These are phyloP conservation scores for Aegilops tauschii DNA, from an alignment of 176 grass and related monocot genomes.

Conservation along the genomic window DNA sequence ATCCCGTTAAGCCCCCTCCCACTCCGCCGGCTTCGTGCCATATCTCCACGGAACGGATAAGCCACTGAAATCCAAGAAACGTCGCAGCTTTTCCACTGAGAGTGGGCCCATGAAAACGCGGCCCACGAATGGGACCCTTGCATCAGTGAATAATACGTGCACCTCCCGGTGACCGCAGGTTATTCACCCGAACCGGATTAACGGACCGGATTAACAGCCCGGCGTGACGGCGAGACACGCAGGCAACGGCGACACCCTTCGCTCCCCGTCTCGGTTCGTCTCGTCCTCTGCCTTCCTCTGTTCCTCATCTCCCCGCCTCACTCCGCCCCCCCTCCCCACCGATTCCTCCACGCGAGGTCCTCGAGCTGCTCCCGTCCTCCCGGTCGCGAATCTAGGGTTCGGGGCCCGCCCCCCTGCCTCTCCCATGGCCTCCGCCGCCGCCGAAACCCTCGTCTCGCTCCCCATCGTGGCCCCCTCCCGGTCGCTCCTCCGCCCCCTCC, in stretches of 20 bases:
- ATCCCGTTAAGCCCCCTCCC: background rate
- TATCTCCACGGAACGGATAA: conserved; percentile 38
- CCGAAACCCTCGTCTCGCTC: conserved; percentile 62
- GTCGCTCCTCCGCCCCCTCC: conserved; percentile 18
- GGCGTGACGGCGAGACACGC: conserved; percentile 42
- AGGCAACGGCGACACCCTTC: background rate
- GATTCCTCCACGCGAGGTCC: conserved; percentile 30
- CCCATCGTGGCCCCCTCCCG: conserved; percentile 43
- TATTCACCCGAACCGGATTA: background rate
- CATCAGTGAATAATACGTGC: accelerated
- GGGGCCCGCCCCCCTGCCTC: background rate
- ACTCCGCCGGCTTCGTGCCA: background rate
- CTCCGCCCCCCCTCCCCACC: background rate
- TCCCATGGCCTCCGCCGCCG: conserved; percentile 42
- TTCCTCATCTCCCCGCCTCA: conserved; percentile 30
- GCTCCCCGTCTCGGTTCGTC: background rate
- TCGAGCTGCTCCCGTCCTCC: background rate
- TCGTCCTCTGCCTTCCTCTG: conserved; percentile 23
- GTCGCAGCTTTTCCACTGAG: background rate
- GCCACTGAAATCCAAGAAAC: background rate
- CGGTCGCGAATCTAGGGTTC: conserved; percentile 11
- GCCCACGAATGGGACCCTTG: background rate
- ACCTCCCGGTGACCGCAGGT: background rate
- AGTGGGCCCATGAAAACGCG: accelerated
- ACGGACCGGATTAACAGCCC: conserved; percentile 15